Percentiles rank a stretch among this genome's conserved stretches.
Conservation (phyloP, 2,329 filamentous ascomycete species). For the Microcera coccophila region DNA sequence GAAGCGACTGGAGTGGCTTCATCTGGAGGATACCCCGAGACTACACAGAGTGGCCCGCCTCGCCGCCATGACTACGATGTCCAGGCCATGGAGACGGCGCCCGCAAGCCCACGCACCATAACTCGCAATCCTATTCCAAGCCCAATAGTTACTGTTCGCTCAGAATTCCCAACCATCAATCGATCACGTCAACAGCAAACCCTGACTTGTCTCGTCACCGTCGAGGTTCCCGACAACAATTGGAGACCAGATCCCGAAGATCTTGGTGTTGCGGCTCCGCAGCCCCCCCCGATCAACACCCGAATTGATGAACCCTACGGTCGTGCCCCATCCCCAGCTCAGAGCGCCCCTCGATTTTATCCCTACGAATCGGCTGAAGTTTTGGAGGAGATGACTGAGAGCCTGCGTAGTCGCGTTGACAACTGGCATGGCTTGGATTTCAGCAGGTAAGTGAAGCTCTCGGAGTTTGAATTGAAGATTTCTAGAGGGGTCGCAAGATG, state of each 20-base stretch:
- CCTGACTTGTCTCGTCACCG: slow-evolving; percentile 86
- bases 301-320: slow-evolving; percentile 52
- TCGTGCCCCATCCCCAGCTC: slow-evolving; percentile 58
- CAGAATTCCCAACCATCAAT: slow-evolving; percentile 92
- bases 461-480: neutral
- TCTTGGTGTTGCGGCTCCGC: slow-evolving; percentile 52
- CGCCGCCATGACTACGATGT: slow-evolving; percentile 92
- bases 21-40: slow-evolving; percentile 75
- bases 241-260: slow-evolving; percentile 87
- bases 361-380: slow-evolving; percentile 74
- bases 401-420: slow-evolving; percentile 80
- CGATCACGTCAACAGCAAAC: slow-evolving; percentile 92
- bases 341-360: slow-evolving; percentile 54
- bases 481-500: no score
- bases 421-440: slow-evolving; percentile 99
- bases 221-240: slow-evolving; percentile 89
- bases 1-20: slow-evolving; percentile 69
- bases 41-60: slow-evolving; percentile 62
- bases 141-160: slow-evolving; percentile 88
- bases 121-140: slow-evolving; percentile 84
- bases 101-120: slow-evolving; percentile 67
- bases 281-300: slow-evolving; percentile 36
- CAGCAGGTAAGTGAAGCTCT: slow-evolving; percentile 52
- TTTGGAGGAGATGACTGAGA: slow-evolving; percentile 81
- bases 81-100: slow-evolving; percentile 87